These are phyloP conservation scores for Erysimum cheiranthoides DNA, from an alignment of 345 rosid genomes.

Conservation along the genomic window DNA sequence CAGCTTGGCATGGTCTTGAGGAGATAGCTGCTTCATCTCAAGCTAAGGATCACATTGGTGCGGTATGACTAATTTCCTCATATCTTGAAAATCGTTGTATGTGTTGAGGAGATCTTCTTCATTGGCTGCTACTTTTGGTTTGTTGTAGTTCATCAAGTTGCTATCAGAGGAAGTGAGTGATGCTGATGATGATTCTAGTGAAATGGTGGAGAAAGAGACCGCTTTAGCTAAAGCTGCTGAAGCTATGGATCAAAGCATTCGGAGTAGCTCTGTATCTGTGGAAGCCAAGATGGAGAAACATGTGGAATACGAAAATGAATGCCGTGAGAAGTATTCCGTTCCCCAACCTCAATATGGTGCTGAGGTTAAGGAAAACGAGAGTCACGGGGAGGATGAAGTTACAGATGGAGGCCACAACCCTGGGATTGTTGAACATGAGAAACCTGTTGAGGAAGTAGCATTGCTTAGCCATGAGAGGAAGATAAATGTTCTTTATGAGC, in stretches of 20 bases:
- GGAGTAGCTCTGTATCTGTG: constrained; percentile 56
- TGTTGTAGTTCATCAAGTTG: constrained; percentile 73
- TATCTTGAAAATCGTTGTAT: neutral
- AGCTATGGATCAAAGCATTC: constrained; percentile 54
- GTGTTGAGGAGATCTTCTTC: constrained; percentile 14
- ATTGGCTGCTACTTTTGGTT: neutral
- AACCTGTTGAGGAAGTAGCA: constrained; percentile 64
- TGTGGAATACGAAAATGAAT: constrained; percentile 69
- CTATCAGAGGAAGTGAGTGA: constrained; percentile 63
- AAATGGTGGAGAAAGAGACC: constrained; percentile 60
- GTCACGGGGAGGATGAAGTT: neutral
- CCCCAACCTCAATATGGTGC: constrained; percentile 51
- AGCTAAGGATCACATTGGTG: constrained; percentile 79
- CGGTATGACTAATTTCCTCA: constrained; percentile 54
- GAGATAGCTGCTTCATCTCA: constrained; percentile 80
- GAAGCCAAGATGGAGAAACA: constrained; percentile 75
- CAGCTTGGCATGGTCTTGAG: constrained; percentile 87
- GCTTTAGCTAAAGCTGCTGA: constrained; percentile 84
- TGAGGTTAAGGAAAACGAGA: constrained; percentile 35
- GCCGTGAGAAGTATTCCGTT: constrained; percentile 64
- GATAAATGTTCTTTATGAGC: constrained; percentile 78
- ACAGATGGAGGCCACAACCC: neutral
- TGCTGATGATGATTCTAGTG: constrained; percentile 51
- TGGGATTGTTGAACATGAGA: constrained; percentile 49
- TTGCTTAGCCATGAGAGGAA: constrained; percentile 77